Percentiles rank a stretch among this genome's conserved stretches.
Conservation (phyloP, 2,329 filamentous ascomycete species). For the Cryphonectria japonica region DNA sequence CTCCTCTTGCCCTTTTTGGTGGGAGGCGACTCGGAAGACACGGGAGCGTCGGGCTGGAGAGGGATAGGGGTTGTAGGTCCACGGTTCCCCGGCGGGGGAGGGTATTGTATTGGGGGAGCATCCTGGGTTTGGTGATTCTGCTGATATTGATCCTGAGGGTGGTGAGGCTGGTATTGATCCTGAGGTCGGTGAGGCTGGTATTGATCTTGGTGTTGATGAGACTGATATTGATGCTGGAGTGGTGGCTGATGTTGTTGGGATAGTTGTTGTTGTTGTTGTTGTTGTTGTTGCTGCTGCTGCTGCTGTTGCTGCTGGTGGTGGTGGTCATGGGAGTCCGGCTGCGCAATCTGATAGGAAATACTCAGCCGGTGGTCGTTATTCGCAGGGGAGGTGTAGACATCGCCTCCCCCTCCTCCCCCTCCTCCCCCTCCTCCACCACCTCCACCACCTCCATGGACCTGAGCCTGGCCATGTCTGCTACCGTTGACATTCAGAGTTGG, state of each 20-base stretch:
- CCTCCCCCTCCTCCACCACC: not conserved
- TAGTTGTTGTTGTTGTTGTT: constrained; percentile 6
- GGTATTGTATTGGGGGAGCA: constrained; percentile 14
- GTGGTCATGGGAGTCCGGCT: constrained; percentile 26
- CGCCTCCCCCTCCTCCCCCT: not conserved
- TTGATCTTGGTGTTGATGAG: constrained; percentile 13
- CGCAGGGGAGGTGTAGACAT: constrained; percentile 10
- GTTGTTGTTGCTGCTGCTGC: constrained; percentile 17
- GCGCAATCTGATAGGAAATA: constrained; percentile 14
- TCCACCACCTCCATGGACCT: constrained; percentile 3
- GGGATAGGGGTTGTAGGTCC: constrained; percentile 15
- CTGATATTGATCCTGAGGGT: constrained; percentile 7
- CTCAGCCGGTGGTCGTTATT: constrained; percentile 18
- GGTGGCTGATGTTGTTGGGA: constrained; percentile 1
- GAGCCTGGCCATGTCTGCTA: constrained; percentile 1
- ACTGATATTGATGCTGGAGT: constrained; percentile 1
- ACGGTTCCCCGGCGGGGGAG: constrained; percentile 17
- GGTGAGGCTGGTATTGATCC: constrained; percentile 12
- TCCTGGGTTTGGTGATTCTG: constrained; percentile 1
- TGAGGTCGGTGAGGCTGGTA: constrained; percentile 16
- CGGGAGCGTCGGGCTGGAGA: constrained; percentile 1
- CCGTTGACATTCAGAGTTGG: constrained; percentile 11
- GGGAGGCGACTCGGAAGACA: not conserved
- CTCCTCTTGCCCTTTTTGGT: constrained; percentile 43
- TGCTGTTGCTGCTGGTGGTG: constrained; percentile 20